Evolutionary conservation across 345 rosid genomes (phyloP).

Genomic region (Mercurialis annua): DNA sequence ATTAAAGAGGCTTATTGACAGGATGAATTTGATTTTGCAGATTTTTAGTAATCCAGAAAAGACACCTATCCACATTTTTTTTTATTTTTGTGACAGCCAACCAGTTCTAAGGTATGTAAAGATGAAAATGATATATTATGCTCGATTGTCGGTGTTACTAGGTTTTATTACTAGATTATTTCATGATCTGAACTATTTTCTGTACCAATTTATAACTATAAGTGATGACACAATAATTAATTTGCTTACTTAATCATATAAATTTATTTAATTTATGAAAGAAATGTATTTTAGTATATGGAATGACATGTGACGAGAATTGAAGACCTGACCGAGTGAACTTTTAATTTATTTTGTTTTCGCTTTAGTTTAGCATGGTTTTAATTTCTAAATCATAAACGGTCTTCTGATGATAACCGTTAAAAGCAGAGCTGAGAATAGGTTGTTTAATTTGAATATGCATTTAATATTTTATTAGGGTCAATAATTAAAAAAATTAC

Average conservation of each 20-base stretch:
- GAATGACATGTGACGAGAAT: too few species aligned
- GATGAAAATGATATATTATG: not conserved
- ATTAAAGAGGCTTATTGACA: not conserved
- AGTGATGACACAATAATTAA: too few species aligned
- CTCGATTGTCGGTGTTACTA: not conserved
- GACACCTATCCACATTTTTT: constrained; percentile 90
- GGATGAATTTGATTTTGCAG: constrained; percentile 38
- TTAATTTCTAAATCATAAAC: not conserved
- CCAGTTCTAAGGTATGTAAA: constrained; percentile 63
- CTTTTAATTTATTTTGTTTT: too few species aligned
- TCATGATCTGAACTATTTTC: not conserved
- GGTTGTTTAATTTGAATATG: not conserved
- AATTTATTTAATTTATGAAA: too few species aligned
- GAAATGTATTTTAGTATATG: too few species aligned
- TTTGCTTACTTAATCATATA: too few species aligned
- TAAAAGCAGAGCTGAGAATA: not conserved
- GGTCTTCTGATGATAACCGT: too few species aligned
- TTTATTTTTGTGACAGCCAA: constrained; percentile 92
- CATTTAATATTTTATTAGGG: not conserved
- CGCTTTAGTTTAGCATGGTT: not conserved
- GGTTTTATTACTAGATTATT: not conserved
- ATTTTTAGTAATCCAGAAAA: constrained; percentile 98
- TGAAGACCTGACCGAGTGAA: too few species aligned
- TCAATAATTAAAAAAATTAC: not conserved
- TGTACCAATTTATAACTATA: too few species aligned